These are phyloP conservation scores for Hypoxylon trugodes DNA, from an alignment of 495 filamentous ascomycete genomes.

Conservation along the genomic window DNA sequence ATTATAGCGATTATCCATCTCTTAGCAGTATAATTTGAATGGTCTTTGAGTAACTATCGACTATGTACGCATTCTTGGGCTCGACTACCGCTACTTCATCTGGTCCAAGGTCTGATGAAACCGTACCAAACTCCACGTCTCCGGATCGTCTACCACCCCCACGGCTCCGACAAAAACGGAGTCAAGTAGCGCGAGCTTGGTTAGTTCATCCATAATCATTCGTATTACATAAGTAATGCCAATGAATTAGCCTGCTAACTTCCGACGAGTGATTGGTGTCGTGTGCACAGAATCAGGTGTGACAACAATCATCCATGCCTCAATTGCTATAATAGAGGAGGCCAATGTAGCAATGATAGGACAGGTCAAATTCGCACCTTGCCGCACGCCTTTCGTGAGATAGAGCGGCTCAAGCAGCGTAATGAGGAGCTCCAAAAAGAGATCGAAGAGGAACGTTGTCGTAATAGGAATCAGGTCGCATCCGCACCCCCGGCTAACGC, in stretches of 20 bases:
- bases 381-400: conserved; percentile 51
- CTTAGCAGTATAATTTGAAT: too few species aligned
- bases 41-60: too few species aligned
- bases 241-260: neutral
- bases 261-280: conserved; percentile 58
- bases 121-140: conserved; percentile 12
- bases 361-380: conserved; percentile 45
- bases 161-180: conserved; percentile 28
- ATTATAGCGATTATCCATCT: too few species aligned
- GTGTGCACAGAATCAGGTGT: conserved; percentile 56
- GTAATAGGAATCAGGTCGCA: conserved; percentile 15
- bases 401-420: conserved; percentile 49
- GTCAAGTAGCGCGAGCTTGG: conserved; percentile 27
- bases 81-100: conserved; percentile 1
- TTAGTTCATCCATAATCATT: conserved; percentile 3
- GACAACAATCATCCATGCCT: conserved; percentile 54
- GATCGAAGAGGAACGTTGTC: conserved; percentile 32
- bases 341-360: conserved; percentile 50
- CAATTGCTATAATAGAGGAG: conserved; percentile 55
- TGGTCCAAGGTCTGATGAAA: neutral
- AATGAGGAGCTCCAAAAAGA: conserved; percentile 52
- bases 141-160: conserved; percentile 6
- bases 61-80: conserved; percentile 18
- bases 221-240: neutral
- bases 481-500: conserved; percentile 5